Conservation (phyloP, 1,139 yeast species). For the Geotrichum australiense region DNA sequence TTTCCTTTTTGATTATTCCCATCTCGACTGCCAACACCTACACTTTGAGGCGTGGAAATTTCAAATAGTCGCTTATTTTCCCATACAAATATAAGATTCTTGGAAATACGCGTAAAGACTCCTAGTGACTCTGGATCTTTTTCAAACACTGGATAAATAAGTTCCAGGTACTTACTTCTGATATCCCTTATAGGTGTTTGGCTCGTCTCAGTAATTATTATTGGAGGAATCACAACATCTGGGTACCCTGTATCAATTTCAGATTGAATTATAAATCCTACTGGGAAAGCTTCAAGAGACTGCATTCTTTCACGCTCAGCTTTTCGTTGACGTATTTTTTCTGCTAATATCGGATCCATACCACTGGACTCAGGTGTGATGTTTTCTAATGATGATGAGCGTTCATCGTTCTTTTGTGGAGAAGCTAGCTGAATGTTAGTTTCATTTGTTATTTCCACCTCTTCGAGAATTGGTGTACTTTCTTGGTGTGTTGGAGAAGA, state of each 20-base stretch:
- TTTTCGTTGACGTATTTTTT: slow-evolving; percentile 8
- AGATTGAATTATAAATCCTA: slow-evolving; percentile 11
- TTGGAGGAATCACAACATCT: slow-evolving; percentile 10
- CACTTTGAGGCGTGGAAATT: slow-evolving; percentile 20
- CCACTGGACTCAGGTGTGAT: background rate
- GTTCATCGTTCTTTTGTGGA: background rate
- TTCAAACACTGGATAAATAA: background rate
- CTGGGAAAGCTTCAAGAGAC: slow-evolving; percentile 8
- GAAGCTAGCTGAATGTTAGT: too few species aligned
- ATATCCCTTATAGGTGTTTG: slow-evolving; percentile 5
- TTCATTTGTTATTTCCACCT: slow-evolving; percentile 4
- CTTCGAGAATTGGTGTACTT: slow-evolving; percentile 5
- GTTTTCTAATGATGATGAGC: too few species aligned
- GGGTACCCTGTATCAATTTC: too few species aligned
- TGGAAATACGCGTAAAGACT: background rate
- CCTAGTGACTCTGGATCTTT: background rate
- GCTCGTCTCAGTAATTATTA: slow-evolving; percentile 6
- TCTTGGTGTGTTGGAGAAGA: background rate
- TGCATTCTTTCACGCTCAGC: slow-evolving; percentile 6
- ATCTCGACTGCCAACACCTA: slow-evolving; percentile 19
- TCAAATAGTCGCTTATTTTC: slow-evolving; percentile 21
- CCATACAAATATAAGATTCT: slow-evolving; percentile 20
- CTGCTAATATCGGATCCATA: slow-evolving; percentile 6
- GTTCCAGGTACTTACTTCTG: slow-evolving; percentile 3
- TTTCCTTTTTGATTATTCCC: slow-evolving; percentile 8